Conservation (phyloP, 208 protist genomes). For the Strigomonas galati region DNA sequence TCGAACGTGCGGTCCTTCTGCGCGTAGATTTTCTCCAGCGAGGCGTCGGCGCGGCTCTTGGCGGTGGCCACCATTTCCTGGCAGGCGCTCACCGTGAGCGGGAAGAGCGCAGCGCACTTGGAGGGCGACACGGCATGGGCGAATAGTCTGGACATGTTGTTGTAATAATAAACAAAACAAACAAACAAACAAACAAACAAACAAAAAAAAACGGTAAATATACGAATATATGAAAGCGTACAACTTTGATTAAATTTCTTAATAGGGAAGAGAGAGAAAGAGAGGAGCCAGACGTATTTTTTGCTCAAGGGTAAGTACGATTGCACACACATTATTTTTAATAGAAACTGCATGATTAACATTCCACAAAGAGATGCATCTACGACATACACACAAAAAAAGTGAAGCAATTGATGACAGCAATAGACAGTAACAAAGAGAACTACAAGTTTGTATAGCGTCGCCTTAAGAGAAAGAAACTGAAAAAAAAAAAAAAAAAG, state of each 20-base stretch:
- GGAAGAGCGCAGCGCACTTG: slow-evolving; percentile 67
- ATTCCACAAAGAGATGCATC: too few relatives aligned
- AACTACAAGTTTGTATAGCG: neutral
- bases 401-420: too few relatives aligned
- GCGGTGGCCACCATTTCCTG: slow-evolving; percentile 39
- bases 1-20: slow-evolving; percentile 38
- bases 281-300: neutral
- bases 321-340: neutral
- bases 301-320: slow-evolving; percentile 2
- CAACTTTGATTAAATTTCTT: too few relatives aligned
- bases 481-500: slow-evolving; percentile 10
- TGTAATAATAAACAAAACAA: too few relatives aligned
- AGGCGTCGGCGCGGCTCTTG: slow-evolving; percentile 40
- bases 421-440: neutral
- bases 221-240: too few relatives aligned
- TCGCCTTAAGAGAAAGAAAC: too few relatives aligned
- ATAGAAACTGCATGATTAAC: too few relatives aligned
- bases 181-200: too few relatives aligned
- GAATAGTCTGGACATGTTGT: slow-evolving; percentile 37
- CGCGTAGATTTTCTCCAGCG: slow-evolving; percentile 45
- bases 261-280: neutral
- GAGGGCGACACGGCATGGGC: slow-evolving; percentile 34
- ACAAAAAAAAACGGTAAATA: too few relatives aligned
- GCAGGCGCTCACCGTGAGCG: slow-evolving; percentile 47
- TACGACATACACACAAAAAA: too few relatives aligned